Base-by-base conservation (phyloP, 768 basidiomycete species). In the Pleurotus platypus region DNA sequence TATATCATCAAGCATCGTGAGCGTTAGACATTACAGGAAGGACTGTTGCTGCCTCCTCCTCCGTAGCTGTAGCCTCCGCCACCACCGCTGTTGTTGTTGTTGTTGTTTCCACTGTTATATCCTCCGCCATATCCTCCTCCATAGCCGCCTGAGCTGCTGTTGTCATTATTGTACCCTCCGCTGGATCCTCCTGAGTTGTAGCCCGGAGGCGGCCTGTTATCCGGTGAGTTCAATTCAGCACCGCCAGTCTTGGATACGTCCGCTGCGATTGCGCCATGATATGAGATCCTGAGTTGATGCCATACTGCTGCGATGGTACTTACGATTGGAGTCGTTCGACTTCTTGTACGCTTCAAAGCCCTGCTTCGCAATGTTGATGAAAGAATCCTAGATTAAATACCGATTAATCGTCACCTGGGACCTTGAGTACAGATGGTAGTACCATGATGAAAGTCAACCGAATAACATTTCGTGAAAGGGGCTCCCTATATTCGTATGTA, bases 291-390 rank as follows among this genome's bases (percentile, higher is more conserved):
- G 11, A n/a, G 4, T 27, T 27, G 49, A 50, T 27, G 22, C 22
- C 22, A 22, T 7, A 53, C 51, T 12, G 30, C 30, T 35, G 8
- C 30, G 30, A 35, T 35, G 9, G 47, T 9, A 12, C 47, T 49
- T 16, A 50, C 49, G 27, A 35, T 50, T 27, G 49, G 49, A 35
- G 27, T 22, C n/a, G 27, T 24, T 50, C 49, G 30, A 35, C 8
- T 35, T 35, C 30, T 35, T 70, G 72, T 84, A 84, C 65, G 82
- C 75, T 42, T 81, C 69, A 62, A 79, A 69, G 60, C 84, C 83
- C 69, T 91, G 69, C 70, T 90, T 86, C 8, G 89, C 91, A 61
- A 92, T 67, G 58, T 82, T 83, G 39, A 89, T 78, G 64, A 92
- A 80, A 58, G 67, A 77, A 59, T 90, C 88, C 90, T 88, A 35